These are phyloP conservation scores for Aspergillus sp. DNA, from an alignment of 2,329 filamentous ascomycete species.

Conservation along the genomic window DNA sequence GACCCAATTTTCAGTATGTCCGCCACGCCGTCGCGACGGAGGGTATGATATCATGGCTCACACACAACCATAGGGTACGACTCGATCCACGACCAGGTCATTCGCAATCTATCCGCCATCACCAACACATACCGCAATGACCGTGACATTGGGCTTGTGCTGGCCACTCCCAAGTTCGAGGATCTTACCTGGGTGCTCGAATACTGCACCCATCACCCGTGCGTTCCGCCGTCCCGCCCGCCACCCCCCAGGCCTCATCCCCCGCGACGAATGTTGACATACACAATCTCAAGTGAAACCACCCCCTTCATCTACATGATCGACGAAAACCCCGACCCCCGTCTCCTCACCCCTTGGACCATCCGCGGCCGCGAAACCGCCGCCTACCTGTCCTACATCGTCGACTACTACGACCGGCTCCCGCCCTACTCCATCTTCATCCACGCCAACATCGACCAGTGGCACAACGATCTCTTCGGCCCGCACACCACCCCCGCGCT, in stretches of 20 bases:
- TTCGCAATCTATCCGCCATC: constrained; percentile 16
- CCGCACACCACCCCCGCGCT: constrained; percentile 27
- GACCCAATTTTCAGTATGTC: constrained; percentile 11
- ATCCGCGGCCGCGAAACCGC: constrained; percentile 60
- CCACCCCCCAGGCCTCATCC: background rate
- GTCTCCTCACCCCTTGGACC: constrained; percentile 23
- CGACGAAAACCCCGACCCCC: constrained; percentile 20
- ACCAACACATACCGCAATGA: constrained; percentile 13
- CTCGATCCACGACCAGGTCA: constrained; percentile 10
- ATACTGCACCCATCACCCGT: constrained; percentile 18
- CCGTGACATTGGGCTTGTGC: constrained; percentile 14
- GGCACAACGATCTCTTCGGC: constrained; percentile 54
- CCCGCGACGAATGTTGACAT: background rate
- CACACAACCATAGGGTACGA: constrained; percentile 2
- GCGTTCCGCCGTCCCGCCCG: background rate
- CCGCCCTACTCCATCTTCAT: constrained; percentile 60
- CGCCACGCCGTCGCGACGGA: background rate
- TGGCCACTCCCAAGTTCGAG: constrained; percentile 17
- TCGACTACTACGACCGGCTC: constrained; percentile 60
- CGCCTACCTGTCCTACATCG: constrained; percentile 61
- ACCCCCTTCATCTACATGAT: constrained; percentile 29
- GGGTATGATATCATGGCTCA: constrained; percentile 7
- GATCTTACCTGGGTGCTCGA: constrained; percentile 20
- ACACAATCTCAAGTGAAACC: constrained; percentile 6
- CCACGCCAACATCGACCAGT: constrained; percentile 56